Evolutionary conservation across 1,284 basidiomycete genomes (phyloP), one percentile per base, ranked within the genome.

Genomic region (Ceratorhiza oryzae-sativae): DNA sequence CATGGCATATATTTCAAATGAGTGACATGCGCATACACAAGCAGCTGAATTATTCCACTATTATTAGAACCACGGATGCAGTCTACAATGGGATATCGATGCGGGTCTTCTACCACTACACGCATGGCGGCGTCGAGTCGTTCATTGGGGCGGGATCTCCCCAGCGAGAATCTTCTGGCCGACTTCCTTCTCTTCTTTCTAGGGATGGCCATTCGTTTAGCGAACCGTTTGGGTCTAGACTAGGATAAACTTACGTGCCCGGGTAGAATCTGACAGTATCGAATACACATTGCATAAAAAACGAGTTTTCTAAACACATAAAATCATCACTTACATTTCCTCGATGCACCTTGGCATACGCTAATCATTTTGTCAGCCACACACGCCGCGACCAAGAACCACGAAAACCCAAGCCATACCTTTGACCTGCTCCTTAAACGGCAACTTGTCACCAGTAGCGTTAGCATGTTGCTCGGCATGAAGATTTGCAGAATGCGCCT

Each of bases 371-470:
- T n/a, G n/a, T n/a, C n/a, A n/a, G n/a, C n/a, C n/a, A n/a, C n/a
- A n/a, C n/a, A n/a, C n/a, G n/a, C n/a, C n/a, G n/a, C n/a, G n/a
- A n/a, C n/a, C n/a, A n/a, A n/a, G n/a, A n/a, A n/a, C n/a, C n/a
- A n/a, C n/a, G n/a, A n/a, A n/a, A 23, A n/a, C 9, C 20, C 13
- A 27, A 23, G 4, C n/a, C n/a, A n/a, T n/a, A n/a, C 65, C 65
- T 68, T 68, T 68, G 34, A 68, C 65, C 53, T 58, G 65, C 41
- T 68, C 65, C 53, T 68, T 68, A 48, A 68, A 68, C 34, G 65
- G 65, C 30, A 68, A 30, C 53, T 68, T 68, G 15, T 46, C 65
- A 13, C 53, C 51, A 9, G n/a, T 25, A 6, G 36, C 36, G 10
- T 58, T 30, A 6, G 49, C 48, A 39, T 56, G 63, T 48, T 58